phyloP scores from a whole-genome alignment of 129 eudicot genomes.

The Pseudognaphalium luteoalbum region DNA sequence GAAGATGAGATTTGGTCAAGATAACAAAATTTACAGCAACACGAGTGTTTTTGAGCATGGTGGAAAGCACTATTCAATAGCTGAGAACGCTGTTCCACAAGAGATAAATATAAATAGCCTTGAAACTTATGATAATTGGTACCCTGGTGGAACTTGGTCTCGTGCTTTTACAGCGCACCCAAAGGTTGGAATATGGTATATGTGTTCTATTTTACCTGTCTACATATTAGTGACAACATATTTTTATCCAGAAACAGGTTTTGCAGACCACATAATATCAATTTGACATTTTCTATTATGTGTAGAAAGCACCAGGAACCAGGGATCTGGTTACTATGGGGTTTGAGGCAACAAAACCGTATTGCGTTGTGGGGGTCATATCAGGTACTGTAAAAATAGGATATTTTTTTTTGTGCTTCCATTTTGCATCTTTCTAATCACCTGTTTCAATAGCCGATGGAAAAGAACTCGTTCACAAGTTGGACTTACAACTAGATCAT shows the following conservation, averaged over 20 bases:
- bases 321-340: slow-evolving; percentile 36
- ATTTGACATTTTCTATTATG: not conserved
- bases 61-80: slow-evolving; percentile 34
- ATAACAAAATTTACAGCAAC: slow-evolving; percentile 26
- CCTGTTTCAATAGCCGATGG: slow-evolving; percentile 25
- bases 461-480: slow-evolving; percentile 28
- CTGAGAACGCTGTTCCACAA: slow-evolving; percentile 35
- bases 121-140: slow-evolving; percentile 31
- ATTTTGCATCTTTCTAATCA: not conserved
- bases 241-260: no score
- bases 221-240: no score
- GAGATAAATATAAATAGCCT: slow-evolving; percentile 33
- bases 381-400: slow-evolving; percentile 28
- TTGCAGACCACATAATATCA: no score
- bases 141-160: slow-evolving; percentile 23
- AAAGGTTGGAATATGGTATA: slow-evolving; percentile 19
- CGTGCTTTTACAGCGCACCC: slow-evolving; percentile 37
- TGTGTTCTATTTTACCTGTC: no score
- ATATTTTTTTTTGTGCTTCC: not conserved
- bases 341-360: slow-evolving; percentile 30
- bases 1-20: slow-evolving; percentile 40
- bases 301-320: slow-evolving; percentile 37
- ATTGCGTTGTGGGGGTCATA: slow-evolving; percentile 33
- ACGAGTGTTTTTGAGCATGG: slow-evolving; percentile 39
- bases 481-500: slow-evolving; percentile 33